A percentile compares a stretch with the other conserved stretches of the same genome.
Conservation (phyloP, 2,329 filamentous ascomycete genomes). For the Fusarium cyanostomum region DNA sequence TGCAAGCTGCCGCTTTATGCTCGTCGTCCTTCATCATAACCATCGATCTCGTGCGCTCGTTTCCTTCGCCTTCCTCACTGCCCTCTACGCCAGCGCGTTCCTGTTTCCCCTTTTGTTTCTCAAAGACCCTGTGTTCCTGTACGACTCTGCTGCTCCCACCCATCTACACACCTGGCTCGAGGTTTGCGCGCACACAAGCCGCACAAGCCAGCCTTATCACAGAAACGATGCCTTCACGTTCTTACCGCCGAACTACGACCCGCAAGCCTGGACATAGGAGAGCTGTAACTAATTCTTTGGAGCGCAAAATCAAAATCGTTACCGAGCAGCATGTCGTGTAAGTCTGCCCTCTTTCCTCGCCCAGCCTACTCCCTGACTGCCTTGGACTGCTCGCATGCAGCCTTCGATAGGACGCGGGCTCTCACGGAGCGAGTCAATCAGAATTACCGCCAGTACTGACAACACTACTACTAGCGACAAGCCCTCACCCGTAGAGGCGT, state of each 20-base stretch:
- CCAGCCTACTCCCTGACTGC: not conserved
- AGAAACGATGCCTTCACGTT: slow-evolving; percentile 27
- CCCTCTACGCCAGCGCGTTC: slow-evolving; percentile 16
- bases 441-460: slow-evolving; percentile 6
- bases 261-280: slow-evolving; percentile 21
- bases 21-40: slow-evolving; percentile 8
- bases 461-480: slow-evolving; percentile 63
- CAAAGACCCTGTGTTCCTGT: slow-evolving; percentile 11
- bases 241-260: slow-evolving; percentile 18
- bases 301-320: slow-evolving; percentile 91
- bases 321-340: slow-evolving; percentile 92
- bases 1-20: slow-evolving; percentile 5
- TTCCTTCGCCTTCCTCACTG: not conserved
- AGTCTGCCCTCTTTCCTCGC: slow-evolving; percentile 50
- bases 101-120: not conserved
- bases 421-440: not conserved
- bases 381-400: not conserved
- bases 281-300: slow-evolving; percentile 54
- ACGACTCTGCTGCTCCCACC: slow-evolving; percentile 4
- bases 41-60: not conserved
- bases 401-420: not conserved
- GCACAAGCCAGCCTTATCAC: not conserved
- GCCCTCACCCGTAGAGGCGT: slow-evolving; percentile 83
- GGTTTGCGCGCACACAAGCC: not conserved
- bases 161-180: slow-evolving; percentile 3